phyloP scores from a whole-genome alignment of 352 stramenopile genomes.

The Phytophthora pinifolia region DNA sequence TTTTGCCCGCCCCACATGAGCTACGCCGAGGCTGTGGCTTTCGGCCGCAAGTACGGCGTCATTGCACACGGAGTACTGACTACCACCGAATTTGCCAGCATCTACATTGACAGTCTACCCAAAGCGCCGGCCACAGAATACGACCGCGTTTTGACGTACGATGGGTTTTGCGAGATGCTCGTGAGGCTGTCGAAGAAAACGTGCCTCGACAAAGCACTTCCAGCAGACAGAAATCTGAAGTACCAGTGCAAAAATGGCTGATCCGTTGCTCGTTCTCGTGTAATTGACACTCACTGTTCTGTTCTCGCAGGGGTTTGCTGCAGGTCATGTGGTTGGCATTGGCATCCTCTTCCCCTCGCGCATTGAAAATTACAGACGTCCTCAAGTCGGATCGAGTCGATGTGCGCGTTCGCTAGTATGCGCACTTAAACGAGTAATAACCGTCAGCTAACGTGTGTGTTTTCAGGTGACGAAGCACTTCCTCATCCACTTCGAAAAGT shows the following conservation, averaged over 20 bases:
- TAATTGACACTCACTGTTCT: neutral
- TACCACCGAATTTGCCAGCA: conserved; percentile 70
- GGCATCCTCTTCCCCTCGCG: conserved; percentile 46
- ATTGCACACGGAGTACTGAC: conserved; percentile 76
- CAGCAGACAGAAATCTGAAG: conserved; percentile 62
- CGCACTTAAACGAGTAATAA: neutral
- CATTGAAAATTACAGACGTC: conserved; percentile 66
- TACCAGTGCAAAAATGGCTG: conserved; percentile 14
- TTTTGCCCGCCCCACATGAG: conserved; percentile 56
- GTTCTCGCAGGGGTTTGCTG: conserved; percentile 52
- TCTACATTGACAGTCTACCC: conserved; percentile 75
- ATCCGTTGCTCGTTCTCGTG: neutral
- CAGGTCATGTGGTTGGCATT: conserved; percentile 84
- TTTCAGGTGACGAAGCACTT: conserved; percentile 63
- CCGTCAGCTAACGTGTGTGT: neutral
- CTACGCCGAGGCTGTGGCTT: conserved; percentile 71
- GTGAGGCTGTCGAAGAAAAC: conserved; percentile 59
- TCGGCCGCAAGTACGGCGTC: conserved; percentile 70
- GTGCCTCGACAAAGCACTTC: conserved; percentile 32
- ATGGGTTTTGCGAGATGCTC: conserved; percentile 66
- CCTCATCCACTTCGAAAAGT: conserved; percentile 76
- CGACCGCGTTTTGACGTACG: conserved; percentile 63
- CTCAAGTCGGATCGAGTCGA: conserved; percentile 72
- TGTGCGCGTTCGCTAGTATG: conserved; percentile 19
- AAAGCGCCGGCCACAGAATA: conserved; percentile 56